Conservation (phyloP, 2,329 filamentous ascomycete genomes). For the Chaetomium sp. region DNA sequence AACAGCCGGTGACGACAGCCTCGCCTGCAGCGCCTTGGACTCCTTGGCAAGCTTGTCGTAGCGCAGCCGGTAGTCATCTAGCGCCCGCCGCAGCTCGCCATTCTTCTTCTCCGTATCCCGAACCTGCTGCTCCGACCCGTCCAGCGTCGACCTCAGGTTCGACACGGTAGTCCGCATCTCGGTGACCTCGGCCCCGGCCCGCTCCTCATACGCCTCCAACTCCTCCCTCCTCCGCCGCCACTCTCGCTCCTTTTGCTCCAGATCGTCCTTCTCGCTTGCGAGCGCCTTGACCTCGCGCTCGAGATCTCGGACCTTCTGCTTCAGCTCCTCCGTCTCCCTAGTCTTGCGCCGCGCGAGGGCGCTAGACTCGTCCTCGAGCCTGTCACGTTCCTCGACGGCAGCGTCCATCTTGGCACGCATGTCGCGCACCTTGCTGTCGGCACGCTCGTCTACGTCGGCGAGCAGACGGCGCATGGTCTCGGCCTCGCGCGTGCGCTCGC, state of each 20-base stretch:
- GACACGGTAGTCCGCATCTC: constrained; percentile 78
- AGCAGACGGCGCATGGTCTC: constrained; percentile 93
- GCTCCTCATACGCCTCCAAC: constrained; percentile 69
- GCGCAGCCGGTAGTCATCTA: constrained; percentile 76
- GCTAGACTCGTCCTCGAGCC: constrained; percentile 86
- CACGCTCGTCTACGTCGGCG: constrained; percentile 79
- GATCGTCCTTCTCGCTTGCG: constrained; percentile 73
- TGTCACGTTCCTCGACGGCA: constrained; percentile 90
- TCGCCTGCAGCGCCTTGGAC: constrained; percentile 55
- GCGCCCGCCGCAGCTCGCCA: constrained; percentile 69
- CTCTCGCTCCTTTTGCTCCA: constrained; percentile 72
- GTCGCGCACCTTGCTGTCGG: constrained; percentile 80
- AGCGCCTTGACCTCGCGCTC: constrained; percentile 75
- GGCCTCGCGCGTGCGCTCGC: constrained; percentile 84
- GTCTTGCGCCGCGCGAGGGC: constrained; percentile 73
- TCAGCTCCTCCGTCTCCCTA: constrained; percentile 85
- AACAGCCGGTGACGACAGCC: constrained; percentile 40
- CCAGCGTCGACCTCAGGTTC: constrained; percentile 76
- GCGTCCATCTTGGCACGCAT: constrained; percentile 87
- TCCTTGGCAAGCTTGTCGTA: constrained; percentile 80
- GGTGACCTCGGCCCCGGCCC: constrained; percentile 69
- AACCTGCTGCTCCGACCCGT: constrained; percentile 83
- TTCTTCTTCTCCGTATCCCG: constrained; percentile 83
- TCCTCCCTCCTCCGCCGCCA: constrained; percentile 75
- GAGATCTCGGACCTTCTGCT: constrained; percentile 74